These are phyloP conservation scores for Firmiana major DNA, from an alignment of 345 rosid genomes.

Conservation along the genomic window DNA sequence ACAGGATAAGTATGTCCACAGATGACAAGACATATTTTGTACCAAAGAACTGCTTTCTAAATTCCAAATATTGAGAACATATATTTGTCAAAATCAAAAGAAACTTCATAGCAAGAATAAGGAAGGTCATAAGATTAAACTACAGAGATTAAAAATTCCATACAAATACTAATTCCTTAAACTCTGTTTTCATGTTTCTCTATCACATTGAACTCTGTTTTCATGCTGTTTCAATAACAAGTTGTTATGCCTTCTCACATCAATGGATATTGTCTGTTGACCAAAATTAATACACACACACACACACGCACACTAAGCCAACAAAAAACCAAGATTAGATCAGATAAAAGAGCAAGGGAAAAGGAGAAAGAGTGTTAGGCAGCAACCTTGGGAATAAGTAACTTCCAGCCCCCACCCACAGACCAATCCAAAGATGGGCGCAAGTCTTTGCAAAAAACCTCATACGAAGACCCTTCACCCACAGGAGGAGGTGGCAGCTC, in stretches of 20 bases:
- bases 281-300: background rate
- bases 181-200: background rate
- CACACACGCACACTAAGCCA: too few species aligned
- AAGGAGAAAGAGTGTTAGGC: background rate
- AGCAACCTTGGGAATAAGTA: slow-evolving; percentile 30
- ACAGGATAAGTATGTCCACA: background rate
- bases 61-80: background rate
- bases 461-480: slow-evolving; percentile 54
- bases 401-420: slow-evolving; percentile 42
- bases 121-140: background rate
- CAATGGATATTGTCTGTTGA: background rate
- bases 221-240: background rate
- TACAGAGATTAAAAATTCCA: background rate
- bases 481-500: slow-evolving; percentile 47
- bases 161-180: background rate
- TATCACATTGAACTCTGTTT: background rate
- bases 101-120: background rate
- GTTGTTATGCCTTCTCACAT: background rate
- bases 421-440: slow-evolving; percentile 73
- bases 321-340: background rate
- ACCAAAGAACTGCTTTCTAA: background rate
- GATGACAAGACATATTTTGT: background rate
- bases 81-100: background rate
- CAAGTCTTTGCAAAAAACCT: slow-evolving; percentile 36
- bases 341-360: background rate